Evolutionary conservation across 768 basidiomycete species (phyloP), one percentile per base, ranked within the genome.

Genomic region (Hemileccinum rubropunctum): DNA sequence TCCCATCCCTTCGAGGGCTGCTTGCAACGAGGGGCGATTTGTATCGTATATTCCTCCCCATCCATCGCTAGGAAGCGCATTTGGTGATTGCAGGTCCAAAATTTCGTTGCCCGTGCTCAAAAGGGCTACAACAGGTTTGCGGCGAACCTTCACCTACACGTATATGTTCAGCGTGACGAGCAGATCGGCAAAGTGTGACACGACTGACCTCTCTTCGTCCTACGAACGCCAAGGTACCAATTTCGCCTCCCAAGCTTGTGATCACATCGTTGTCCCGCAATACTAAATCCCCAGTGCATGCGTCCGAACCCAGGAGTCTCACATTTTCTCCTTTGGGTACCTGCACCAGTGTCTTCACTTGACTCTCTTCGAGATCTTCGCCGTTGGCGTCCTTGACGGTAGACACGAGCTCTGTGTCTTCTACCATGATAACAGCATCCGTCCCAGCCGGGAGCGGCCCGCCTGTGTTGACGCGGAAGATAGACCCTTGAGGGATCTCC

Each of bases 401-500:
- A 3, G 81, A 80, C n/a, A 82, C 73, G 7, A 95, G 75, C 49
- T 80, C 78, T 0, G 92, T 95, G 63, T 95, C 92, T 69, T 95
- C 92, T 17, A 95, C 92, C 91, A 94, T 95, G 66, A 95, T 84
- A 3, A 93, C 84, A 0, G 89, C 72, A 61, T 94, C 85, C 7
- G 85, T 67, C 5, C 88, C 91, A 0, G 69, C 64, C 2, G 92
- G 92, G 3, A 95, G 71, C 0, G 90, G 88, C 0, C 80, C 86
- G 6, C 92, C 92, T 1, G 92, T 95, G 68, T 93, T 94, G 65
- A 95, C 80, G 38, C 92, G 84, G 12, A 74, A 65, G 34, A 80
- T 67, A 17, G 71, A 61, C 9, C 81, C 72, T 0, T 64, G 51
- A 20, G 84, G 82, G 6, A 80, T 52, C 4, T 66, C 62, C 14